Base-by-base conservation (phyloP, 2,329 filamentous ascomycete species). In the Scytalidium lignicola region DNA sequence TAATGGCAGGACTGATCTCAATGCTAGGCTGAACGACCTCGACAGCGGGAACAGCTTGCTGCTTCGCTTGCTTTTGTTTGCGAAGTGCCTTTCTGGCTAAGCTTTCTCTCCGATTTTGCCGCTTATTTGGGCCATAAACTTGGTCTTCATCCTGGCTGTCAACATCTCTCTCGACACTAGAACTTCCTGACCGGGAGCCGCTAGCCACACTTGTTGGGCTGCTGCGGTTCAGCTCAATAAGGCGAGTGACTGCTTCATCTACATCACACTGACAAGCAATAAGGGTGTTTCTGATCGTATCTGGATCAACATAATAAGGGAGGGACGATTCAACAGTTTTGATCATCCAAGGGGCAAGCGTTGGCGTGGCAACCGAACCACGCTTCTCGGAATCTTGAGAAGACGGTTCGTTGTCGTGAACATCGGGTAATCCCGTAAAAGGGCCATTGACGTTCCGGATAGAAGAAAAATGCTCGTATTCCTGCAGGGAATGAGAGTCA, bases 401-500 rank as follows among this genome's bases (percentile, higher is more conserved):
- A 23, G 52, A 59, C 17, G 52, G 45, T 17, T 48, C 46, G n/a
- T 50, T 52, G 17, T 55, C 55, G 15, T 47, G 46, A 29, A 82
- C 73, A 18, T 71, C 61, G 10, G 80, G 80, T 28, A 70, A 67
- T 43, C 81, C 82, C 23, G 68, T 71, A 61, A 82, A 79, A 7
- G 79, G 79, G 6, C 80, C 81, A 53, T 76, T 65, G 42, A 78
- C 65, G 58, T 80, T 80, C 48, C 82, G 75, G 55, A 86, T 78
- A 0, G 82, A 85, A 3, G 81, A 85, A 65, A 84, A 86, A 62
- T 86, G 83, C 60, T 85, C 75, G 70, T 79, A 85, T 42, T 69
- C 73, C 78, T 84, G 37, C 46, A 37, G 22, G 13, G 23, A 37
- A 39, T 61, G 28, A 60, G 55, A 47, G 19, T 48, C 15, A 45